Evolutionary conservation across 2,329 filamentous ascomycete species (phyloP).

Genomic region (Cryphonectria naterciae): DNA sequence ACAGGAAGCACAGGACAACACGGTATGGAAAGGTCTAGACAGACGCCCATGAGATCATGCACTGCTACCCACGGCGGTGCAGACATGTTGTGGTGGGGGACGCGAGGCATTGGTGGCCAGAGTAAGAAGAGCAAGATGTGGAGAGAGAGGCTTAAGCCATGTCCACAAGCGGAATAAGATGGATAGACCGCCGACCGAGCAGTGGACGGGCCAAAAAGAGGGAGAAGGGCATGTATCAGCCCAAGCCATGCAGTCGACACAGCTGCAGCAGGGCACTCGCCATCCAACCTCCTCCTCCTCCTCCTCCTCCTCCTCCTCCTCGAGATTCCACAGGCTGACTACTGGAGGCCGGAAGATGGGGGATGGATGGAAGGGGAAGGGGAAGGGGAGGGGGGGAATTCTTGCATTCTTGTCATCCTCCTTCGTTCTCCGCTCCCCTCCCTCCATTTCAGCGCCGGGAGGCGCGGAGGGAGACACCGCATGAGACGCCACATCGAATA

Average conservation of each 20-base stretch:
- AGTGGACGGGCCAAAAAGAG: not conserved
- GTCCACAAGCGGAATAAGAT: not conserved
- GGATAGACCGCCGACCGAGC: not conserved
- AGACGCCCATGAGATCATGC: not conserved
- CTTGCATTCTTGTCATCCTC: not conserved
- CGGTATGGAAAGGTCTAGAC: not conserved
- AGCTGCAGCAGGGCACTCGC: conserved; percentile 10
- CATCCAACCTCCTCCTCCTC: not conserved
- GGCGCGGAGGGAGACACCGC: conserved; percentile 16
- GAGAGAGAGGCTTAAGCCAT: conserved; percentile 5
- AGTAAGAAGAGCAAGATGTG: not conserved
- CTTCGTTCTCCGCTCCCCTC: not conserved
- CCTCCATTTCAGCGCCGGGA: not conserved
- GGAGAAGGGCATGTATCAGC: conserved; percentile 10
- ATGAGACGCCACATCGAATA: conserved; percentile 26
- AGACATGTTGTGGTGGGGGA: not conserved
- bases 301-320: too few species aligned
- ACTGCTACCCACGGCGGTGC: not conserved
- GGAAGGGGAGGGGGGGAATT: too few species aligned
- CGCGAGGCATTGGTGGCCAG: not conserved
- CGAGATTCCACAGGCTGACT: not conserved
- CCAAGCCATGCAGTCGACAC: conserved; percentile 19
- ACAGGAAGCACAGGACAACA: not conserved
- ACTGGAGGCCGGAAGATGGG: not conserved
- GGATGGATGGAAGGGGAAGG: not conserved